Evolutionary conservation across 1,139 yeast species (phyloP), one percentile per base, ranked within the genome.

Genomic region (Pichia sp.): DNA sequence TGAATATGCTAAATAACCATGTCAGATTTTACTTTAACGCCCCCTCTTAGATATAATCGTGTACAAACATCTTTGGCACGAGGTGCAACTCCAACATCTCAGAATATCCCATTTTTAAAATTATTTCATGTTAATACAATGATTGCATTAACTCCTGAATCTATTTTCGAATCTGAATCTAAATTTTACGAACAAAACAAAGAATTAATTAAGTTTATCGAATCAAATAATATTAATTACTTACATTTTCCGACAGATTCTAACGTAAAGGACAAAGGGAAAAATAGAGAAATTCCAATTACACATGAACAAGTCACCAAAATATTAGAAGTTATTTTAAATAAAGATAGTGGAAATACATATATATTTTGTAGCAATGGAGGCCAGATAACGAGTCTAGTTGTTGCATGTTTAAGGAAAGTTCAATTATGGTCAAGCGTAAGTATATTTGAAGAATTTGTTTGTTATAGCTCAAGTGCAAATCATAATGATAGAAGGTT

Each of bases 311-410:
- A 79, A 2, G 82, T 83, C 1, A 61, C 75, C 2, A 68, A 71
- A 42, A 83, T 84, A 0, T 65, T 89, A 24, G 76, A 78, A 50
- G 66, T 78, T 40, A 70, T 87, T 54, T 70, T 83, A 20, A 80
- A 83, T 57, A 67, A 70, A 31, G 73, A 74, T 36, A 68, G 72
- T 54, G 76, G 81, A 11, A 96, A 97, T 1, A 69, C 85, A 9
- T 90, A 85, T 60, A 64, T 92, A 4, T 96, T 90, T 62, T 90
- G 97, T 62, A 67, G 82, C 27, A 90, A 87, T 59, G 97, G 97
- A 0, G 89, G 95, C 7, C 92, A 87, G 54, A 85, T 87, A 2
- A 85, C 95, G 0, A 79, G 94, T 30, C 69, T 92, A 41, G 78
- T 87, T 3, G 75, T 90, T 32, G 97, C 97, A 7, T 87, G 97